Conservation (phyloP, 768 basidiomycete species). For the Dacryopinax spathularia region DNA sequence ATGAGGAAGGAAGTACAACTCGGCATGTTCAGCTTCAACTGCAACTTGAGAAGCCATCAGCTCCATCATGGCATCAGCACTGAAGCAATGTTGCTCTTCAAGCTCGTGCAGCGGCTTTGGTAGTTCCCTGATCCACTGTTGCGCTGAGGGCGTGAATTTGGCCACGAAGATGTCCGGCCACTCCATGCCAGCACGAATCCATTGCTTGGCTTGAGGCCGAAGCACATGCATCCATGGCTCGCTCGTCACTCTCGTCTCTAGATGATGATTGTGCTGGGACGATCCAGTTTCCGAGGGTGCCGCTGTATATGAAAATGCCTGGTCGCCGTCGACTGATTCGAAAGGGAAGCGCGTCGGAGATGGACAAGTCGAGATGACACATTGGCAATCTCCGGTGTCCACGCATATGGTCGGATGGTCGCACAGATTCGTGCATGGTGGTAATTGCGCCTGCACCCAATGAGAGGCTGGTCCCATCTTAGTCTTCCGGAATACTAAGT, state of each 20-base stretch:
- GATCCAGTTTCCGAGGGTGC: conserved; percentile 13
- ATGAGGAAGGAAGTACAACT: conserved; percentile 21
- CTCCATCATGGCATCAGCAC: conserved; percentile 23
- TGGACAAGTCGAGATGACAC: conserved; percentile 21
- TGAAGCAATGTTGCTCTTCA: conserved; percentile 21
- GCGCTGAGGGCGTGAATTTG: conserved; percentile 15
- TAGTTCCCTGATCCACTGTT: conserved; percentile 16
- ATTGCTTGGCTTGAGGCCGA: conserved; percentile 16
- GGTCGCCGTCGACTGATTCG: conserved; percentile 9
- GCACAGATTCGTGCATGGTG: conserved; percentile 24
- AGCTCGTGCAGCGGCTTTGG: conserved; percentile 18
- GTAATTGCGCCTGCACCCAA: conserved; percentile 20
- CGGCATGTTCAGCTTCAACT: conserved; percentile 21
- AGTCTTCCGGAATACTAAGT: not conserved
- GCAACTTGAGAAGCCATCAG: conserved; percentile 18
- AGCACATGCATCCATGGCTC: conserved; percentile 19
- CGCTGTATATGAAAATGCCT: conserved; percentile 7
- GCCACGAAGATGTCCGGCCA: conserved; percentile 22
- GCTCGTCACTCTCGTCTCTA: not conserved
- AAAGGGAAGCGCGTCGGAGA: conserved; percentile 17
- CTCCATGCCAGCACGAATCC: conserved; percentile 14
- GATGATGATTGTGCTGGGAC: not conserved
- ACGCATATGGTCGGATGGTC: conserved; percentile 22
- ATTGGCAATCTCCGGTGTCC: conserved; percentile 23
- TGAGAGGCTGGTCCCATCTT: not conserved